A percentile compares a stretch with the other conserved stretches of the same genome.
These are phyloP conservation scores for Auriscalpium orientale DNA, from an alignment of 768 basidiomycete species.

Conservation along the genomic window DNA sequence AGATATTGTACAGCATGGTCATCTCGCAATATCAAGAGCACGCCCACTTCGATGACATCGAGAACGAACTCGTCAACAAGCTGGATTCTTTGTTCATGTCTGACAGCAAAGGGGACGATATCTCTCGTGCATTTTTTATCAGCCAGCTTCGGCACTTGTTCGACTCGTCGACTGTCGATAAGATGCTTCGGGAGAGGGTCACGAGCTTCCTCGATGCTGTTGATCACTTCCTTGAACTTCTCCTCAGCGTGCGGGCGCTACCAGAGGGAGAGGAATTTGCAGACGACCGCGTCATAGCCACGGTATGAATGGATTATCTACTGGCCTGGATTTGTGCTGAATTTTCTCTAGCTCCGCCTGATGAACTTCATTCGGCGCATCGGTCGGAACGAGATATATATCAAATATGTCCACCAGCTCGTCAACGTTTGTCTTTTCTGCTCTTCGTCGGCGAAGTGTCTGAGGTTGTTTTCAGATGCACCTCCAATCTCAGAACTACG, in stretches of 20 bases:
- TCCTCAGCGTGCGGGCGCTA: constrained; percentile 79
- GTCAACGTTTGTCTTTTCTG: constrained; percentile 53
- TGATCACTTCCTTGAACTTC: constrained; percentile 85
- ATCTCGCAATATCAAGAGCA: constrained; percentile 83
- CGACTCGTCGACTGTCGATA: constrained; percentile 75
- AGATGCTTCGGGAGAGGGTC: constrained; percentile 69
- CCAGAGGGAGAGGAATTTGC: constrained; percentile 92
- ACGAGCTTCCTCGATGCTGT: constrained; percentile 82
- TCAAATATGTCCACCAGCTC: constrained; percentile 93
- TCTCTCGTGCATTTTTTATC: constrained; percentile 90
- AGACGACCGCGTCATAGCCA: constrained; percentile 91
- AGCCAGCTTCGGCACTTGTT: constrained; percentile 86
- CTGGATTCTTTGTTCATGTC: constrained; percentile 91
- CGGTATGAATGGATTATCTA: constrained; percentile 35
- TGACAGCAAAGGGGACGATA: constrained; percentile 84
- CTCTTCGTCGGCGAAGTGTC: neutral
- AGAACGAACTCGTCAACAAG: constrained; percentile 86
- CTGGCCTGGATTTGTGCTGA: neutral
- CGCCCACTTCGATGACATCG: constrained; percentile 81
- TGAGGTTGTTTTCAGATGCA: constrained; percentile 53
- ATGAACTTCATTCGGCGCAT: constrained; percentile 94
- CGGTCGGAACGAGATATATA: constrained; percentile 88
- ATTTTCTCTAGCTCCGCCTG: constrained; percentile 54
- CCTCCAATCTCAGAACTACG: constrained; percentile 81
- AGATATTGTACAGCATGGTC: constrained; percentile 94